Evolutionary conservation across 2,329 filamentous ascomycete species (phyloP), one percentile per base, ranked within the genome.

Genomic region (Arthrobotrys sphaeroides): DNA sequence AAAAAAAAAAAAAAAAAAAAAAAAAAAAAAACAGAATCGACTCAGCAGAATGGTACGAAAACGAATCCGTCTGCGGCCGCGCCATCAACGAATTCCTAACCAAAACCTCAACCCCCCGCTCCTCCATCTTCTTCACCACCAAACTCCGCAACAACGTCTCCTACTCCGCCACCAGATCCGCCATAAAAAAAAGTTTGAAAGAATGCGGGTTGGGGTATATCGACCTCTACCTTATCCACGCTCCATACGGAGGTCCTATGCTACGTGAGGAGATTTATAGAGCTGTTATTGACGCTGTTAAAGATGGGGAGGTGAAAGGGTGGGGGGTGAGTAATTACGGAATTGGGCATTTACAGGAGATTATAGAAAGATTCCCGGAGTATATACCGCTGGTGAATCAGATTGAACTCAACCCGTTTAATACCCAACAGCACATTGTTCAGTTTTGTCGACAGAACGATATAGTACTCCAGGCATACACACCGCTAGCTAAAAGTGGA

Each of bases 401-500:
- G 83, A 90, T 94, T 79, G 90, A 94, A 81, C 87, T 94, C 1
- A 91, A 94, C 77, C 91, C 91, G 0, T 95, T 94, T 86, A 92
- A 94, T 81, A 93, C 90, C 1, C 88, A 90, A 61, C 85, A 84
- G 0, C 85, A 86, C 38, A 93, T 95, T 77, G 86, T 78, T 0
- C 85, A 86, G 10, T 89, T 88, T 78, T 92, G 92, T 80, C 85
- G 87, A 68, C 83, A 87, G 74, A 84, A 94, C 77, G 83, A 84
- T 38, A 93, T 95, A 69, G 83, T 90, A 0, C 86, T 95, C 1
- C 89, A 95, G 82, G 92, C 92, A 0, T 96, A 95, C 78, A 91
- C 91, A 5, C 92, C 92, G 4, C 86, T 95, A 1, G 91, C 89
- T 2, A 86, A 90, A 59, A 91, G 88, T 0, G 84, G 90, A 82